Evolutionary conservation across 139 green algal species (phyloP).

Genomic region (Tetradesmus obliquus): DNA sequence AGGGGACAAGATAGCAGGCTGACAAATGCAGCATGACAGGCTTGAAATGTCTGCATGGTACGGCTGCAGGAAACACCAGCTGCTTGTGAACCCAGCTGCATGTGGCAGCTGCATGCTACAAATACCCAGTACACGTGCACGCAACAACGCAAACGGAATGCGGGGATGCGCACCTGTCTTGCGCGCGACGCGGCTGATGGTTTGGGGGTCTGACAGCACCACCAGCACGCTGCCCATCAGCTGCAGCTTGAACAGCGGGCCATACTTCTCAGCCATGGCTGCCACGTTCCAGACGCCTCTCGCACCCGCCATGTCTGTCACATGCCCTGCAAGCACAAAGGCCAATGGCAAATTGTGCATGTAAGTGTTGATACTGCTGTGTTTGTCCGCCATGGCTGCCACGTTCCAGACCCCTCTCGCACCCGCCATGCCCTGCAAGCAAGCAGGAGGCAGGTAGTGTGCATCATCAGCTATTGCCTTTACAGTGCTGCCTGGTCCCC

Average conservation of each 20-base stretch:
- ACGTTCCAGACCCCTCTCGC: not conserved
- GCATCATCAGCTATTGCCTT: not conserved
- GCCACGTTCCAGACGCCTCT: conserved; percentile 12
- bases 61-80: not conserved
- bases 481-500: no score
- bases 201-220: conserved; percentile 19
- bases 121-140: no score
- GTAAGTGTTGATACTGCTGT: not conserved
- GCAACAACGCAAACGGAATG: not conserved
- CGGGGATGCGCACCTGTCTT: not conserved
- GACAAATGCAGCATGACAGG: not conserved
- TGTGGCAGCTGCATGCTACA: no score
- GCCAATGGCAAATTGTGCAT: not conserved
- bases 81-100: not conserved
- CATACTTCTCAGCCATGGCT: not conserved
- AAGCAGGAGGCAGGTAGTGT: not conserved
- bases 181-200: not conserved
- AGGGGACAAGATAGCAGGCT: no score
- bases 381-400: not conserved
- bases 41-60: not conserved
- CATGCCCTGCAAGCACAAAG: not conserved
- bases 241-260: conserved; percentile 11
- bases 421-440: not conserved
- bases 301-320: not conserved
- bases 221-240: not conserved